These are phyloP conservation scores for Rhizoclosmatium sp. DNA, from an alignment of 192 early-diverging fungal species.

Conservation along the genomic window DNA sequence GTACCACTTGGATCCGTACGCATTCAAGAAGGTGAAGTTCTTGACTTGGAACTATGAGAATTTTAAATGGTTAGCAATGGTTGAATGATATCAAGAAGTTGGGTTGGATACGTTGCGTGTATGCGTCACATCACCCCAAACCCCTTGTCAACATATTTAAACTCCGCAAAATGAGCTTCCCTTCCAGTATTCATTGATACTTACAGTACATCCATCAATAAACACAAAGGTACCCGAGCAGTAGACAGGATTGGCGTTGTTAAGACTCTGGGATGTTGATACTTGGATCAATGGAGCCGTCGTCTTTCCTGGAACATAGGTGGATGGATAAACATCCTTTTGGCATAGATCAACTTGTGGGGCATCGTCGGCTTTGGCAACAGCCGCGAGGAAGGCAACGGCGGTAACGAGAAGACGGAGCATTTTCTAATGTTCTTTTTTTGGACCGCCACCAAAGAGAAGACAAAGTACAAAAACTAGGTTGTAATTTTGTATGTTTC, in stretches of 20 bases:
- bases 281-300: slow-evolving; percentile 25
- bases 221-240: slow-evolving; percentile 37
- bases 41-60: slow-evolving; percentile 35
- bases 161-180: too few species aligned
- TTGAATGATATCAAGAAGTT: too few species aligned
- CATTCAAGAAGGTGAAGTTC: slow-evolving; percentile 44
- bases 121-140: too few species aligned
- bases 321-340: slow-evolving; percentile 20
- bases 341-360: slow-evolving; percentile 23
- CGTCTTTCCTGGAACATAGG: slow-evolving; percentile 12
- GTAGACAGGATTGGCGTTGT: slow-evolving; percentile 20
- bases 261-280: slow-evolving; percentile 8
- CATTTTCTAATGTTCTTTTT: slow-evolving; percentile 3
- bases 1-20: slow-evolving; percentile 37
- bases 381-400: neutral
- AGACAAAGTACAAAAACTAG: too few species aligned
- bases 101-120: too few species aligned
- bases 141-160: too few species aligned
- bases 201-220: slow-evolving; percentile 41
- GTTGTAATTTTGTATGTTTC: too few species aligned
- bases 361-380: neutral
- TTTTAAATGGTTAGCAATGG: too few species aligned
- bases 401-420: neutral
- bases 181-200: neutral
- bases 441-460: neutral